Base-by-base conservation (phyloP, 164 flowering plant genomes). In the Echeveria elegans region DNA sequence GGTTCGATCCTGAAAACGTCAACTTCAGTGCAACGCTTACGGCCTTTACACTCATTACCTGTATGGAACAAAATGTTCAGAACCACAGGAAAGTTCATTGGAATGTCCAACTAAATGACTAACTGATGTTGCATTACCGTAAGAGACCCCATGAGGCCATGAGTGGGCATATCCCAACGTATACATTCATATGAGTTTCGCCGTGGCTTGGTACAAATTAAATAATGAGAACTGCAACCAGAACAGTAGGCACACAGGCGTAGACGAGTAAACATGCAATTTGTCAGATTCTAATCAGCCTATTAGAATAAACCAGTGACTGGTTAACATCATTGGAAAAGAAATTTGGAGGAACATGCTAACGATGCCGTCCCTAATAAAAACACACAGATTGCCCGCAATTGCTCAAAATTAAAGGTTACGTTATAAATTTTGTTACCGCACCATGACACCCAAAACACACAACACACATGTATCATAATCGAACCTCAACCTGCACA, bases 31-130 rank as follows among this genome's bases (percentile, higher is more conserved):
- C 68, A 45, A 47, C 48, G 32, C 68, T 45, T 18, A 66, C 52
- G 0, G 68, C 68, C 23, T 66, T 66, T 14, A 66, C 68, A 47
- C 68, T 66, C 59, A 66, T 66, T 10, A 66, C 68, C 59, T 66
- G 59, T 15, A 23, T n/a, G 15, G 0, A 40, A 65, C 21, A 7
- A 26, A 26, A 26, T 19, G 16, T 28, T 65, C 11, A 23, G 28
- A 26, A 11, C 28, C 50, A 15, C 6, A 26, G 16, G 19, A 40
- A 38, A 64, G 9, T 40, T 38, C 31, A 43, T 41, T 41, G 32
- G n/a, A 43, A 26, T 10, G 52, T 28, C 16, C n/a, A 19, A 12
- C 18, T 12, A 40, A 6, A 41, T 21, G 52, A n/a, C 56, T n/a
- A 38, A 48, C 28, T 52, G 24, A 52, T 52, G 8, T 52, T 16